Percentiles rank a stretch among this genome's conserved stretches.
Evolutionary conservation across 306 rosid species (phyloP).

Genomic region (Begonia masoniana): DNA sequence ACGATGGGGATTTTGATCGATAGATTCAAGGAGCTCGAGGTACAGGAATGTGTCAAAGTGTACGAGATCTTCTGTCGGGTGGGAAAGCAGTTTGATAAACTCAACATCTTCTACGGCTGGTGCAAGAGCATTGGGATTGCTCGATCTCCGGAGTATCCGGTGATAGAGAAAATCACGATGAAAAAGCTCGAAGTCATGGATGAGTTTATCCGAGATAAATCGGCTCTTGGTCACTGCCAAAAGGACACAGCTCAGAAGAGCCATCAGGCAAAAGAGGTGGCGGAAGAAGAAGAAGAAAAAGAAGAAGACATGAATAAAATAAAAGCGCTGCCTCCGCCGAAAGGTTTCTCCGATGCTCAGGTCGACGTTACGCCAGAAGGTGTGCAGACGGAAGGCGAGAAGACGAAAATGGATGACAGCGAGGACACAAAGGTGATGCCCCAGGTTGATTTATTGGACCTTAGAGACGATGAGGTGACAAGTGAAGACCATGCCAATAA

Average conservation of each 20-base stretch:
- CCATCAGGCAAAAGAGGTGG: conserved; percentile 3
- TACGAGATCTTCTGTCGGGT: conserved; percentile 64
- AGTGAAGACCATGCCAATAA: conserved; percentile 30
- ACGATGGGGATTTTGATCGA: conserved; percentile 39
- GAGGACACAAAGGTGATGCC: conserved; percentile 7
- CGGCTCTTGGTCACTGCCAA: conserved; percentile 20
- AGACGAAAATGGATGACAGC: conserved; percentile 3
- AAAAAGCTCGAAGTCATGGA: conserved; percentile 78
- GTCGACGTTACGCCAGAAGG: conserved; percentile 14
- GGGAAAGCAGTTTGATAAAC: conserved; percentile 75
- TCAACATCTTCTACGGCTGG: conserved; percentile 65
- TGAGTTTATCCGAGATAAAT: conserved; percentile 50
- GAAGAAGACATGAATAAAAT: conserved; percentile 35
- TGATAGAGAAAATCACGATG: conserved; percentile 52
- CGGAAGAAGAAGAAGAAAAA: conserved; percentile 3
- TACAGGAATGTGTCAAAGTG: conserved; percentile 41
- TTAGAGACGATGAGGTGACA: conserved; percentile 36
- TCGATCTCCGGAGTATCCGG: conserved; percentile 79
- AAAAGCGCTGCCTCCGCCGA: conserved; percentile 66
- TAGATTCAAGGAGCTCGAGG: conserved; percentile 49
- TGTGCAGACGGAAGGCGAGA: conserved; percentile 10
- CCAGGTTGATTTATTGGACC: conserved; percentile 50
- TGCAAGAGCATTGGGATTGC: conserved; percentile 49
- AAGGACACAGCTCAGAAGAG: background rate
- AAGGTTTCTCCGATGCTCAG: conserved; percentile 13